Conservation (phyloP, 345 rosid species). For the Citrus trifoliata region DNA sequence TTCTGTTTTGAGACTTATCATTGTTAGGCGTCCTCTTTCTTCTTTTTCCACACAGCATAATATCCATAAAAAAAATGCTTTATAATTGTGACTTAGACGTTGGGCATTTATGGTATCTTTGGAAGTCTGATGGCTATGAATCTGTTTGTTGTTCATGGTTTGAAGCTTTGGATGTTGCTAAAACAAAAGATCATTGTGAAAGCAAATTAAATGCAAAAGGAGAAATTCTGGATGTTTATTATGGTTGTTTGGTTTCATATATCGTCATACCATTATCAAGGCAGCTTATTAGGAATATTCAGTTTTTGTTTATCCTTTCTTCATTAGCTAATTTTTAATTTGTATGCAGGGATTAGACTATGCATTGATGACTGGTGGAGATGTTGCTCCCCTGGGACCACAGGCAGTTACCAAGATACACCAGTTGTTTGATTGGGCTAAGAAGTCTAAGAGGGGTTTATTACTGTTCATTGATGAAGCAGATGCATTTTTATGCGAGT, state of each 20-base stretch:
- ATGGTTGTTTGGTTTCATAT: neutral
- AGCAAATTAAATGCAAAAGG: neutral
- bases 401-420: constrained; percentile 99
- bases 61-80: neutral
- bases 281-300: neutral
- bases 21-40: neutral
- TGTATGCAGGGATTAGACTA: constrained; percentile 85
- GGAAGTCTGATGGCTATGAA: neutral
- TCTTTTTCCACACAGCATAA: neutral
- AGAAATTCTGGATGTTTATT: constrained; percentile 1
- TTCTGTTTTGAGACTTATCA: neutral
- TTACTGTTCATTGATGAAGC: constrained; percentile 97
- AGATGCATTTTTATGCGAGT: constrained; percentile 99
- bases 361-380: constrained; percentile 99
- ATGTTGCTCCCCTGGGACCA: constrained; percentile 95
- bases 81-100: neutral
- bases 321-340: constrained; percentile 12
- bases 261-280: neutral
- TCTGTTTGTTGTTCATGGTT: neutral
- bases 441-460: constrained; percentile 84
- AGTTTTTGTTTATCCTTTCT: neutral
- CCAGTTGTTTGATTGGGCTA: constrained; percentile 94
- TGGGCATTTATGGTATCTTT: neutral
- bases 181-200: neutral
- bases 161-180: neutral